Evolutionary conservation across 352 stramenopile genomes (phyloP), one percentile per base, ranked within the genome.

Genomic region (Globisporangium paddicum): DNA sequence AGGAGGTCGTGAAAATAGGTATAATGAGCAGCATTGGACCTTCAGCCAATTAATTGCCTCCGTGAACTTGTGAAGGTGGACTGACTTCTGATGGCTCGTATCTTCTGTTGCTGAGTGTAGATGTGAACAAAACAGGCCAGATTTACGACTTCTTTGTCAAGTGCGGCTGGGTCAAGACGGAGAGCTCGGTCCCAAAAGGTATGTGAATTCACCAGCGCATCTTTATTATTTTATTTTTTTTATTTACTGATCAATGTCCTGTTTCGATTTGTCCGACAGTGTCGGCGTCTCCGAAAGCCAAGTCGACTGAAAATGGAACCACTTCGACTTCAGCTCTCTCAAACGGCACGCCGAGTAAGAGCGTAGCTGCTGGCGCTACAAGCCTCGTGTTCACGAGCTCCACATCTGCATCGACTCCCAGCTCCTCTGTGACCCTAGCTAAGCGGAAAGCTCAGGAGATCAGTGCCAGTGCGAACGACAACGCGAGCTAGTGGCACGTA

Each of bases 1-100:
- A 87, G 62, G 83, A 94, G 14, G 87, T 97, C 28, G 82, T 98
- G 19, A 96, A 97, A 65, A 94, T 98, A 62, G 86, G 83, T 95
- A 62, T 37, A 75, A 75, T 32, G 28, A 3, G 19, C 19, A 30
- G 25, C 5, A 7, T 30, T 21, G 2, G n/a, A 32, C 28, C 28
- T 32, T 3, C 28, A 32, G n/a, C n/a, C n/a, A n/a, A n/a, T n/a
- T n/a, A n/a, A n/a, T n/a, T n/a, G n/a, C n/a, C n/a, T n/a, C n/a
- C n/a, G n/a, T n/a, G n/a, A n/a, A n/a, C n/a, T 25, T 35, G 34
- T 42, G 26, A 3, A 35, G 14, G 6, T 63, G 18, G 30, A 5
- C 3, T 32, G 11, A 34, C 65, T 83, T 55, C 38, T 55, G 60
- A 69, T 46, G 69, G 18, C 25, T 34, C 32, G 9, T 40, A n/a